Percentiles rank a stretch among this genome's conserved stretches.
These are phyloP conservation scores for Suillus lakei DNA, from an alignment of 768 basidiomycete species.

Conservation along the genomic window DNA sequence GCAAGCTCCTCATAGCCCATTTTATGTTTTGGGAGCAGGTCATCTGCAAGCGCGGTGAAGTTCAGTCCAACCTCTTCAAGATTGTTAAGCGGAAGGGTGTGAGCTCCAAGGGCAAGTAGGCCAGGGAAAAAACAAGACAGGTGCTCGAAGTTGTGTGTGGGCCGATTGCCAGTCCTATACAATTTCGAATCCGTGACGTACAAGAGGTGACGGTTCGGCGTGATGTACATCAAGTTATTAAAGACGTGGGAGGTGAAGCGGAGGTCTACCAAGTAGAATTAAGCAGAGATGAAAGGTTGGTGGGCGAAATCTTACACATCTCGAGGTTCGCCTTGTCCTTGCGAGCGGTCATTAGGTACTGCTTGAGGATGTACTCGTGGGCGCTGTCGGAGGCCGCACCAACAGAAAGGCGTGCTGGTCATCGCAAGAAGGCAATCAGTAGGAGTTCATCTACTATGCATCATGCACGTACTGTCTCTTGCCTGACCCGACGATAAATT, in stretches of 20 bases:
- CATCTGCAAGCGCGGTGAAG: slow-evolving; percentile 39
- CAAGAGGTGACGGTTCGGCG: slow-evolving; percentile 65
- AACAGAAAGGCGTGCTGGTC: slow-evolving; percentile 54
- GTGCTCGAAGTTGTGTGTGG: slow-evolving; percentile 67
- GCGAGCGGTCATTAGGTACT: slow-evolving; percentile 68
- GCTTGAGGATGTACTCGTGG: slow-evolving; percentile 80
- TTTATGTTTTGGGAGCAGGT: slow-evolving; percentile 25
- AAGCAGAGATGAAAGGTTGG: background rate
- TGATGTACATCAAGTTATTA: slow-evolving; percentile 67
- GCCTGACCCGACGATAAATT: slow-evolving; percentile 52
- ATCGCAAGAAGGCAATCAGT: slow-evolving; percentile 8
- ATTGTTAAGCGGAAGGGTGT: slow-evolving; percentile 61
- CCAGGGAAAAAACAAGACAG: slow-evolving; percentile 82
- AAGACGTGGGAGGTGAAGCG: slow-evolving; percentile 65
- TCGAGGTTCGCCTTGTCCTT: slow-evolving; percentile 63
- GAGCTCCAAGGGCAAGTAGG: slow-evolving; percentile 70
- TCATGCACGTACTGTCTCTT: slow-evolving; percentile 46
- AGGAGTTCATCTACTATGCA: background rate
- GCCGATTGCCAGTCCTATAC: slow-evolving; percentile 32
- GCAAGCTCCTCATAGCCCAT: slow-evolving; percentile 44
- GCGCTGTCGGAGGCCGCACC: slow-evolving; percentile 74
- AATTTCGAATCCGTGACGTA: slow-evolving; percentile 64
- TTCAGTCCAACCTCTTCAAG: slow-evolving; percentile 54
- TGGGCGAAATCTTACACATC: slow-evolving; percentile 56
- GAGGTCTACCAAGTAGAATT: slow-evolving; percentile 48